A percentile compares a stretch with the other conserved stretches of the same genome.
Evolutionary conservation across 148 eudicot genomes (phyloP).

Genomic region (Simmondsia chinensis): DNA sequence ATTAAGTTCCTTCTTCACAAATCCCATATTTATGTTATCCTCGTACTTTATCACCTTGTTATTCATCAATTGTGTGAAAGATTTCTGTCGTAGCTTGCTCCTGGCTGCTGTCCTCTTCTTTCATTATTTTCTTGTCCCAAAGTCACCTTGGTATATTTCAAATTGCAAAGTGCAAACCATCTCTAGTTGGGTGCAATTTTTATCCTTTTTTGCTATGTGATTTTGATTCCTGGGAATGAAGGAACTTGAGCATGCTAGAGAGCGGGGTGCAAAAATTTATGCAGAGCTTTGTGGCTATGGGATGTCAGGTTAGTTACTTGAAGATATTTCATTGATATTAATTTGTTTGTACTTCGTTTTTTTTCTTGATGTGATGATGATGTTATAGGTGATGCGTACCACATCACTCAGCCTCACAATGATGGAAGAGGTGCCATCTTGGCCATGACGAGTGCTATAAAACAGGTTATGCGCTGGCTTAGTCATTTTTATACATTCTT

Average conservation of each 20-base stretch:
- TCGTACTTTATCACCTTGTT: no score
- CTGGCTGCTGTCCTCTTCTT: no score
- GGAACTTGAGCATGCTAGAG: constrained; percentile 87
- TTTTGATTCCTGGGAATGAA: constrained; percentile 18
- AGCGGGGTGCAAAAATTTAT: constrained; percentile 81
- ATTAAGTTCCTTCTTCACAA: no score
- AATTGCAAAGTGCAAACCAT: no score
- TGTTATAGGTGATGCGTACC: constrained; percentile 80
- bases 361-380: not conserved
- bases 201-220: not conserved
- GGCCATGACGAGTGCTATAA: constrained; percentile 87
- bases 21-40: no score
- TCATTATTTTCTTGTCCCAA: no score
- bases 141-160: no score
- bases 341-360: constrained; percentile 1
- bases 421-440: constrained; percentile 93
- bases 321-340: constrained; percentile 1
- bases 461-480: no score
- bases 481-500: no score
- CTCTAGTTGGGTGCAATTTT: not conserved
- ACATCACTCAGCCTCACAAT: constrained; percentile 86
- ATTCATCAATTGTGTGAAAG: no score
- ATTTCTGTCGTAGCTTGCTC: no score
- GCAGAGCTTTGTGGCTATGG: constrained; percentile 93
- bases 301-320: constrained; percentile 68